These are phyloP conservation scores for Rosa lucieae DNA, from an alignment of 306 rosid species.

Conservation along the genomic window DNA sequence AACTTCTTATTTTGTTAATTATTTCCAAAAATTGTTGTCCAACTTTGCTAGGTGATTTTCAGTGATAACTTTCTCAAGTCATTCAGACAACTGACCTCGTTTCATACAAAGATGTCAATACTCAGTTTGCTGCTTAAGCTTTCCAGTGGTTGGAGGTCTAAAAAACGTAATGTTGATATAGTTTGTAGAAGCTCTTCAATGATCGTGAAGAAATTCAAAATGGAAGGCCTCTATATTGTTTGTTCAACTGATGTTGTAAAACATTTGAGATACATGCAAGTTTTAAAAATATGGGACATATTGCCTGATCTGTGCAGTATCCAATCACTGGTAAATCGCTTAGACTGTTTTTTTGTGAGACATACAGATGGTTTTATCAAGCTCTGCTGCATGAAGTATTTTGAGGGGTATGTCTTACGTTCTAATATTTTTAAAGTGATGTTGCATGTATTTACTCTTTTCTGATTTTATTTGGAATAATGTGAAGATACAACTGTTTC, in stretches of 20 bases:
- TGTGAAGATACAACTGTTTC: not conserved
- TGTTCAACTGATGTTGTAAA: slow-evolving; percentile 53
- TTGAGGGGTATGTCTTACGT: slow-evolving; percentile 48
- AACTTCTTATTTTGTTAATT: not conserved
- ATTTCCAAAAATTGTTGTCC: not conserved
- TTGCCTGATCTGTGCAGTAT: slow-evolving; percentile 40
- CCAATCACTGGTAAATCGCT: slow-evolving; percentile 48
- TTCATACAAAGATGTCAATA: slow-evolving; percentile 38
- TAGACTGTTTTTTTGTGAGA: slow-evolving; percentile 50
- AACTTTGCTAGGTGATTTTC: slow-evolving; percentile 48
- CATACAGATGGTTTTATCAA: slow-evolving; percentile 49
- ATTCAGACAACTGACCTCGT: slow-evolving; percentile 40
- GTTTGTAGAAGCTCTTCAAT: slow-evolving; percentile 43
- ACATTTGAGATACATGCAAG: slow-evolving; percentile 43
- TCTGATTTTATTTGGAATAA: not conserved
- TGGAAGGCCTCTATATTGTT: slow-evolving; percentile 45
- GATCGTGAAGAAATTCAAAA: slow-evolving; percentile 53
- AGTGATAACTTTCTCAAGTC: slow-evolving; percentile 69
- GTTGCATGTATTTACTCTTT: not conserved
- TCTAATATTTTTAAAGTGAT: not conserved
- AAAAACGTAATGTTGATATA: slow-evolving; percentile 27
- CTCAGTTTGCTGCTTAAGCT: slow-evolving; percentile 53
- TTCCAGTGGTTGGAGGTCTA: slow-evolving; percentile 73
- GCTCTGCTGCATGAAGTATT: slow-evolving; percentile 46
- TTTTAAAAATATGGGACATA: slow-evolving; percentile 71